Evolutionary conservation across 306 rosid species (phyloP).

Genomic region (Rosa persica): DNA sequence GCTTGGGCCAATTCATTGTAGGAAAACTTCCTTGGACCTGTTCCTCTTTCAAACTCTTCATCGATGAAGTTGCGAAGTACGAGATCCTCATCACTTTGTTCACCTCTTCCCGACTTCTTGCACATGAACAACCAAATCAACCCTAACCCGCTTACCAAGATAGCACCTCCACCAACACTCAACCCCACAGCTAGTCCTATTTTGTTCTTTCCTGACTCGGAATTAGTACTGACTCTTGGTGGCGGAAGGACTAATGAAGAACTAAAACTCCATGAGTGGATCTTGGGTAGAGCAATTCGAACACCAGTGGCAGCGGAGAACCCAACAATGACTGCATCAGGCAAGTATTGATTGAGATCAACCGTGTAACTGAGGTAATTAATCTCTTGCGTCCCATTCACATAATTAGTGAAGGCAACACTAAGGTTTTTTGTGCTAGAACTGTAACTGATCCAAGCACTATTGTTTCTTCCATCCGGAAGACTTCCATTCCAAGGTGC

Average conservation of each 20-base stretch:
- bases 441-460: constrained; percentile 25
- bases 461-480: neutral
- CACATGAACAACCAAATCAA: neutral
- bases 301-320: neutral
- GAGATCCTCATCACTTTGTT: neutral
- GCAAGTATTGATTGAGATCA: constrained; percentile 21
- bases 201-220: neutral
- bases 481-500: neutral
- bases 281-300: neutral
- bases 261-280: neutral
- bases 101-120: neutral
- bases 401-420: constrained; percentile 26
- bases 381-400: neutral
- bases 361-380: neutral
- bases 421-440: constrained; percentile 17
- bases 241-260: neutral
- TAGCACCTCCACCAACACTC: neutral
- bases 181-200: neutral
- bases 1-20: neutral
- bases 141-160: neutral
- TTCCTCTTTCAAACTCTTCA: neutral
- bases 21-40: neutral
- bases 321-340: neutral
- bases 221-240: neutral
- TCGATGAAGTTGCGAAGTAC: neutral